Conservation (phyloP, 495 filamentous ascomycete genomes). For the Neurospora sp. region DNA sequence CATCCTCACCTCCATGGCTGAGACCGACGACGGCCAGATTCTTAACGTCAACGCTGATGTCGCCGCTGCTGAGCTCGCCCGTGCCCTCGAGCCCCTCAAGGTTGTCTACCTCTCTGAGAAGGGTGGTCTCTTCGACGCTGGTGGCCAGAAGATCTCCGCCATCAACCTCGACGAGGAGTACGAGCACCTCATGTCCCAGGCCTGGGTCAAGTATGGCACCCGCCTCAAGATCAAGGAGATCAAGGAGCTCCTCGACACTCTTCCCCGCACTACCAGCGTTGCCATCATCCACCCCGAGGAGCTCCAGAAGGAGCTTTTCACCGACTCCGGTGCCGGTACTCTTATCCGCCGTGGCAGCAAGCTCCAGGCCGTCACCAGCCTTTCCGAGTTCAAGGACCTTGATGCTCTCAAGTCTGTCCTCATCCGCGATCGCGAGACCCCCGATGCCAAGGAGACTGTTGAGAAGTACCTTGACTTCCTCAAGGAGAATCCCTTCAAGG, state of each 20-base stretch:
- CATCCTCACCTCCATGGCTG: constrained; percentile 94
- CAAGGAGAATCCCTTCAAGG: constrained; percentile 69
- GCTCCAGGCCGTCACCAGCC: constrained; percentile 59
- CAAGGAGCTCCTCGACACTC: constrained; percentile 77
- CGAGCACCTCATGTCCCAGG: constrained; percentile 86
- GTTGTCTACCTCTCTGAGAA: constrained; percentile 98
- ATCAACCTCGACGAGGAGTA: constrained; percentile 99
- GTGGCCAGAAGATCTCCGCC: constrained; percentile 89
- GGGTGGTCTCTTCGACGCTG: constrained; percentile 89
- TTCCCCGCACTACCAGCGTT: constrained; percentile 88
- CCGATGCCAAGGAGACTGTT: constrained; percentile 73
- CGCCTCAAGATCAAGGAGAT: constrained; percentile 98
- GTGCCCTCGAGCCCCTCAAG: constrained; percentile 85
- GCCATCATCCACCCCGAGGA: constrained; percentile 95
- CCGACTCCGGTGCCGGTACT: constrained; percentile 89
- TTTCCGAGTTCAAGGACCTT: constrained; percentile 73
- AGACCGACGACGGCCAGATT: constrained; percentile 85
- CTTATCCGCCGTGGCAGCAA: constrained; percentile 91
- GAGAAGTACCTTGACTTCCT: constrained; percentile 78
- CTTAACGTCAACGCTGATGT: constrained; percentile 98
- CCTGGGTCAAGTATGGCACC: constrained; percentile 94
- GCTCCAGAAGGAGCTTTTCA: constrained; percentile 93
- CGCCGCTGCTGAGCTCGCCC: constrained; percentile 85
- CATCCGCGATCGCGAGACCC: constrained; percentile 72
- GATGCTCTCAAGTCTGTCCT: constrained; percentile 71